Conservation (phyloP, 2,329 filamentous ascomycete genomes). For the Aspergillus eucalypticola region DNA sequence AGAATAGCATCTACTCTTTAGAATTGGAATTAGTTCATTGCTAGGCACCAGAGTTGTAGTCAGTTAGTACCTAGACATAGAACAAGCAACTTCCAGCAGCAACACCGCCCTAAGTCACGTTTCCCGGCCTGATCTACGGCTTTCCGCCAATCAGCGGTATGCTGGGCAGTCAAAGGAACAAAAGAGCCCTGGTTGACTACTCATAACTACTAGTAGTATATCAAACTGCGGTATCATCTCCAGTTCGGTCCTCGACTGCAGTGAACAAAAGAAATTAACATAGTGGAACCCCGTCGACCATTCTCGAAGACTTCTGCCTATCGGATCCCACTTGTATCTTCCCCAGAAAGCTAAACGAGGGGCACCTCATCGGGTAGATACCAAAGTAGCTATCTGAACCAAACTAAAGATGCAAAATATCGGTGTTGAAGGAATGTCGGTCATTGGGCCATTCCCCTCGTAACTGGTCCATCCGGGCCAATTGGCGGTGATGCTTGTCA, state of each 20-base stretch:
- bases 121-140: not conserved
- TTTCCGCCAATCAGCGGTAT: not conserved
- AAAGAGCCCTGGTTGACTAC: not conserved
- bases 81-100: not conserved
- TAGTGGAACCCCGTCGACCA: constrained; percentile 8
- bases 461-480: constrained; percentile 1
- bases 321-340: constrained; percentile 13
- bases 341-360: constrained; percentile 17
- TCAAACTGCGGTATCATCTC: no score
- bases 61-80: not conserved
- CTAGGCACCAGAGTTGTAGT: not conserved
- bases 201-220: not conserved
- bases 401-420: constrained; percentile 1
- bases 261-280: constrained; percentile 7
- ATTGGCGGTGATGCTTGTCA: constrained; percentile 8
- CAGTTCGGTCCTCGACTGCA: no score
- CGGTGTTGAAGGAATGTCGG: constrained; percentile 13
- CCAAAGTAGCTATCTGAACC: no score
- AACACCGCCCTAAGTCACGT: not conserved
- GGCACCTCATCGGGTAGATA: constrained; percentile 6
- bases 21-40: not conserved
- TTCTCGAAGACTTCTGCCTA: constrained; percentile 12
- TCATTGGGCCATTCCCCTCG: constrained; percentile 8
- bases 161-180: constrained; percentile 1
- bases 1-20: not conserved